These are phyloP conservation scores for Neurospora sp. DNA, from an alignment of 495 filamentous ascomycete species.

Conservation along the genomic window DNA sequence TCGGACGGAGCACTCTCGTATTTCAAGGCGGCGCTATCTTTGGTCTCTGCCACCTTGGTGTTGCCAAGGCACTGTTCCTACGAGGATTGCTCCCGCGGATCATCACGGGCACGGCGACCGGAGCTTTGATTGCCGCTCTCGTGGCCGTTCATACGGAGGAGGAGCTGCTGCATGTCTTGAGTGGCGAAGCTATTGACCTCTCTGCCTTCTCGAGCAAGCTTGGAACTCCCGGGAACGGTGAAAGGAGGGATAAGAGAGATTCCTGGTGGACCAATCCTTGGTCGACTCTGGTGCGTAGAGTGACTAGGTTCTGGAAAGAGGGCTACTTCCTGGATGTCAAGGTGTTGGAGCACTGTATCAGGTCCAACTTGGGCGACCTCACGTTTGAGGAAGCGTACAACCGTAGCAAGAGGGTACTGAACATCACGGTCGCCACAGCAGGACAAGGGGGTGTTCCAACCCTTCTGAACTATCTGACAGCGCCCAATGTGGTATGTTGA, in stretches of 20 bases:
- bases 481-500: constrained; percentile 76
- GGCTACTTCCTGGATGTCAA: constrained; percentile 79
- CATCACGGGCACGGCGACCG: constrained; percentile 83
- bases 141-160: constrained; percentile 85
- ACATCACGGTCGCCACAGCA: constrained; percentile 78
- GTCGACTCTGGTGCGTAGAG: constrained; percentile 48
- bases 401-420: constrained; percentile 75
- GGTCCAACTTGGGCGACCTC: constrained; percentile 75
- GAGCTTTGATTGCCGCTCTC: constrained; percentile 81
- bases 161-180: constrained; percentile 66
- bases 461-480: constrained; percentile 85
- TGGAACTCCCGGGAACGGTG: constrained; percentile 8
- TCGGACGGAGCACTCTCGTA: constrained; percentile 77
- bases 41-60: constrained; percentile 81
- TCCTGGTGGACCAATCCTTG: constrained; percentile 31
- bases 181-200: constrained; percentile 71
- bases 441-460: constrained; percentile 70
- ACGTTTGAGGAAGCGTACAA: constrained; percentile 93
- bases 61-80: constrained; percentile 79
- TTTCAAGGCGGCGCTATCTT: constrained; percentile 90
- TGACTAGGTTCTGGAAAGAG: constrained; percentile 55
- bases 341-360: constrained; percentile 76
- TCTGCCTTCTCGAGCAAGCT: constrained; percentile 56
- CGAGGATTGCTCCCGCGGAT: constrained; percentile 80
- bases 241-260: constrained; percentile 6